phyloP scores from a whole-genome alignment of 1,284 basidiomycete genomes.

The Polyporus tsugae region DNA sequence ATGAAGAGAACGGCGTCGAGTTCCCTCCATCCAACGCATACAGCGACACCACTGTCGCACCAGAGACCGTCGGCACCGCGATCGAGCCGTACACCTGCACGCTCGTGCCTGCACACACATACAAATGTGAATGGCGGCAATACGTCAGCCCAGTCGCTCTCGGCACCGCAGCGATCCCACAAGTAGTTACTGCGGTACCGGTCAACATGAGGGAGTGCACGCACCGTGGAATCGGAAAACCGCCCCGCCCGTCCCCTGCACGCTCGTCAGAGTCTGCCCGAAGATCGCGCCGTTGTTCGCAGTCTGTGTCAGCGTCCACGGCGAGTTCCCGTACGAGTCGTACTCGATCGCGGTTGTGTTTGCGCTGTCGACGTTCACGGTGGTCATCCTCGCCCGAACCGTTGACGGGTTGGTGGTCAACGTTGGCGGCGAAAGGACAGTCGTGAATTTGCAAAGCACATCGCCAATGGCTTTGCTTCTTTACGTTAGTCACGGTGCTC shows the following conservation, averaged over 20 bases:
- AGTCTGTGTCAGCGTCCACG: constrained; percentile 22
- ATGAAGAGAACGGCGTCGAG: constrained; percentile 17
- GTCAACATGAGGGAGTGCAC: not conserved
- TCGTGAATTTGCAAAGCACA: not conserved
- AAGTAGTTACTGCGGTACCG: not conserved
- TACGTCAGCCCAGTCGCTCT: not conserved
- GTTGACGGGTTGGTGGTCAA: not conserved
- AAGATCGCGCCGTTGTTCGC: constrained; percentile 22
- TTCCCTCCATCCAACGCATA: constrained; percentile 20
- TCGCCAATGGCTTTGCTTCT: not conserved
- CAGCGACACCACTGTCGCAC: constrained; percentile 16
- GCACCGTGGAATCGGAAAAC: constrained; percentile 24
- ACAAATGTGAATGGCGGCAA: not conserved
- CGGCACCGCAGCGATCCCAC: not conserved
- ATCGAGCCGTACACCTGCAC: constrained; percentile 23
- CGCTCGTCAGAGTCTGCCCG: constrained; percentile 24
- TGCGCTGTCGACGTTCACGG: constrained; percentile 27
- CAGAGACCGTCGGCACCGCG: constrained; percentile 18
- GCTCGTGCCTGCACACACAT: constrained; percentile 18
- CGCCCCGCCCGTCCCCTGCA: constrained; percentile 17
- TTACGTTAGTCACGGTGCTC: not conserved
- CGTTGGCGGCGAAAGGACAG: not conserved
- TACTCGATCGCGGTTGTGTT: constrained; percentile 26
- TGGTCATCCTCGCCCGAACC: constrained; percentile 15
- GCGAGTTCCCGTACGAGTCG: constrained; percentile 23